Evolutionary conservation across 2,329 filamentous ascomycete species (phyloP).

Genomic region (Aspergillus sp.): DNA sequence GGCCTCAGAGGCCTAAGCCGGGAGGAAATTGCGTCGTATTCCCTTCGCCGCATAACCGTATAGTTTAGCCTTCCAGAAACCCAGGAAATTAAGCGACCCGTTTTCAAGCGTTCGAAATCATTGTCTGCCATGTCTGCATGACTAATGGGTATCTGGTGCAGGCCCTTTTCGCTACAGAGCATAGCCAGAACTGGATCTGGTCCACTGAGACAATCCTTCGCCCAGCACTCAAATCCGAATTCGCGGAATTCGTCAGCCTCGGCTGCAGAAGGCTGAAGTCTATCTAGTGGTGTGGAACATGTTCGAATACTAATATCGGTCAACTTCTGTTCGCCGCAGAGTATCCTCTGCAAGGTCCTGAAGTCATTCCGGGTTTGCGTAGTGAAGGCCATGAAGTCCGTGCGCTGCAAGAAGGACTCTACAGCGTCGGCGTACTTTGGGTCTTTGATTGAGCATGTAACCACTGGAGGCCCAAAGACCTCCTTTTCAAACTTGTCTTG

Average conservation of each 20-base stretch:
- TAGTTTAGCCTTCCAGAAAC: slow-evolving; percentile 67
- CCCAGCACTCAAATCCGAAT: slow-evolving; percentile 76
- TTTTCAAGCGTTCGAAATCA: slow-evolving; percentile 67
- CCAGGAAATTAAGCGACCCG: slow-evolving; percentile 65
- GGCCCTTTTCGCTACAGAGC: slow-evolving; percentile 72
- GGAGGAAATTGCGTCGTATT: slow-evolving; percentile 79
- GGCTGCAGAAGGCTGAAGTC: slow-evolving; percentile 58
- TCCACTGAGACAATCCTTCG: slow-evolving; percentile 75
- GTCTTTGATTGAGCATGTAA: slow-evolving; percentile 78
- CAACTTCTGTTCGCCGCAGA: slow-evolving; percentile 65
- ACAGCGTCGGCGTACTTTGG: slow-evolving; percentile 63
- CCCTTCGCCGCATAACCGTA: slow-evolving; percentile 67
- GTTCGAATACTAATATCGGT: slow-evolving; percentile 72
- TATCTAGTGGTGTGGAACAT: slow-evolving; percentile 55
- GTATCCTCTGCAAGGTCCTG: slow-evolving; percentile 65
- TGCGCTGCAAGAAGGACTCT: slow-evolving; percentile 58
- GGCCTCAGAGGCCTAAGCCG: slow-evolving; percentile 60
- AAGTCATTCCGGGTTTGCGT: slow-evolving; percentile 76
- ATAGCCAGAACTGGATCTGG: slow-evolving; percentile 83
- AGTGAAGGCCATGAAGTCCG: slow-evolving; percentile 66
- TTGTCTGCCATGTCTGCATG: slow-evolving; percentile 64
- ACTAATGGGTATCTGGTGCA: slow-evolving; percentile 70
- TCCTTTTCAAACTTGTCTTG: slow-evolving; percentile 68
- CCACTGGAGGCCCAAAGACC: slow-evolving; percentile 77
- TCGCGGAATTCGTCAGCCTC: slow-evolving; percentile 52